Evolutionary conservation across 2,329 filamentous ascomycete species (phyloP), one percentile per base, ranked within the genome.

Genomic region (Cladosporium sp.): DNA sequence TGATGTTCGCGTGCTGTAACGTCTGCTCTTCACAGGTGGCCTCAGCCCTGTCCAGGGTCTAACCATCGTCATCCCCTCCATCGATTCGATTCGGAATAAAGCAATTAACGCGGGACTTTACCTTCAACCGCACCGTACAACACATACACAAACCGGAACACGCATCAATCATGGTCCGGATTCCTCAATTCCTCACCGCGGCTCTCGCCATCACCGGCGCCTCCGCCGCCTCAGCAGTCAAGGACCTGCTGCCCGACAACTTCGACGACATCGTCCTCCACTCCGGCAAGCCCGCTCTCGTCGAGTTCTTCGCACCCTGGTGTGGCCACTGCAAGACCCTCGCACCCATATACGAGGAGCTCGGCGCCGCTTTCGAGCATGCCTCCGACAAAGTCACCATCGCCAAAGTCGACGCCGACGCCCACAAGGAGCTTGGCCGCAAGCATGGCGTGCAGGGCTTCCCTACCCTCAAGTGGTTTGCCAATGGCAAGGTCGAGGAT

Each of bases 321-420:
- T 99, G 94, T 71, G 95, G 94, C 32, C 94, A 99, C 82, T 99
- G 94, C 90, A 97, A 97, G 84, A 96, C 80, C 70, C 88, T 99
- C 34, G 94, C 94, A 15, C 95, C 94, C 50, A 80, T 95, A 59
- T 99, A 95, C 76, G 94, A 99, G 74, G 90, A 99, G 72, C 85
- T 99, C 42, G 94, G 85, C 47, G 74, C 80, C 50, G 78, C 80
- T 40, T 96, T 92, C 74, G 85, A 88, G 64, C 85, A 83, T 69
- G 85, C 86, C 64, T 78, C 91, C 78, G 80, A 86, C 72, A 86
- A 87, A 70, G 84, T 99, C 56, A 86, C 87, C 71, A 91, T 99
- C 70, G 94, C 89, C 66, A 99, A 97, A 78, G 92, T 99, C 65
- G 92, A 99, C 71, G 94, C 93, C 59, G 94, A 99, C 73, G 85